Percentiles rank a stretch among this genome's conserved stretches.
Conservation (phyloP, 1,284 basidiomycete species). For the Mycocalia duriaeana region DNA sequence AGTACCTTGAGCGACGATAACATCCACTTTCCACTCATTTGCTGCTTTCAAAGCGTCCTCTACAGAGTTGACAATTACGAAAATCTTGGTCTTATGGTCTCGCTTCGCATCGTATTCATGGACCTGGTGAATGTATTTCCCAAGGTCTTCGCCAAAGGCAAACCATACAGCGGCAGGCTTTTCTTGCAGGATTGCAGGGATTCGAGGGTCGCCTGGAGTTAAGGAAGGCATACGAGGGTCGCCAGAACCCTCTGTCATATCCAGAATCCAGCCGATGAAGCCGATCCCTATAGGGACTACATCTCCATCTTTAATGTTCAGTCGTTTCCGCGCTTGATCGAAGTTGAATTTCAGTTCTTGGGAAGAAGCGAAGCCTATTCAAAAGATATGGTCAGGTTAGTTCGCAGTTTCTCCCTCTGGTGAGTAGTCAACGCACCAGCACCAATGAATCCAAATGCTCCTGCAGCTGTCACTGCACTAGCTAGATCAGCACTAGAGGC, state of each 20-base stretch:
- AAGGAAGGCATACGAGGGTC: constrained; percentile 22
- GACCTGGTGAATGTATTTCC: constrained; percentile 24
- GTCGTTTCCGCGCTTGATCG: neutral
- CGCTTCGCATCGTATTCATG: constrained; percentile 20
- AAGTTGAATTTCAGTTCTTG: constrained; percentile 9
- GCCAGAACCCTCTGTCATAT: constrained; percentile 16
- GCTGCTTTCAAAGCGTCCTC: constrained; percentile 25
- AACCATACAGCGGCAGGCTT: constrained; percentile 25
- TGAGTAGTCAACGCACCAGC: neutral
- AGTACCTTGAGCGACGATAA: constrained; percentile 33
- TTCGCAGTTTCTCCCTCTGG: no score
- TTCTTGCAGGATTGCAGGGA: constrained; percentile 19
- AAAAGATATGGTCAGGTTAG: neutral
- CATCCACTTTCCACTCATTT: constrained; percentile 30
- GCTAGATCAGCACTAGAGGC: neutral
- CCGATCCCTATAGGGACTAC: constrained; percentile 26
- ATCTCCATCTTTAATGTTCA: constrained; percentile 1
- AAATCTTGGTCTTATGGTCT: constrained; percentile 27
- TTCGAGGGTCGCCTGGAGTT: constrained; percentile 20
- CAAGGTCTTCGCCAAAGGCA: constrained; percentile 26
- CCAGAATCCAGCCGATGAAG: constrained; percentile 27
- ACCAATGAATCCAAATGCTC: neutral
- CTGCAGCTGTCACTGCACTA: neutral
- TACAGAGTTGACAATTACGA: constrained; percentile 30
- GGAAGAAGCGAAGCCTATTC: constrained; percentile 15